Evolutionary conservation across 257 asterid genomes (phyloP).

Genomic region (Solanum verrucosum): DNA sequence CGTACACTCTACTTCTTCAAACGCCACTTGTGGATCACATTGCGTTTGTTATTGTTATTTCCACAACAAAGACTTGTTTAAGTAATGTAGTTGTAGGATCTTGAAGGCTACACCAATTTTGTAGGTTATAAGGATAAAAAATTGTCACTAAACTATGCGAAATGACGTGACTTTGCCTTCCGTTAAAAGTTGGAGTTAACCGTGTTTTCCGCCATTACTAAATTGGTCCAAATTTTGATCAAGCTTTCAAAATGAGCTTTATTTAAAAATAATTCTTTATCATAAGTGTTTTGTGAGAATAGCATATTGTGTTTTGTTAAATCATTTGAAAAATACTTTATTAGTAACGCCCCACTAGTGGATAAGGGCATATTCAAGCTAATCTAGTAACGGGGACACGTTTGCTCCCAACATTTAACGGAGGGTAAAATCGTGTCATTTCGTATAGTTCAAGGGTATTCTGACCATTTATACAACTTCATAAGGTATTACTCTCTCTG

Average conservation of each 20-base stretch:
- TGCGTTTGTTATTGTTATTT: background rate
- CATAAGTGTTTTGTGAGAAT: background rate
- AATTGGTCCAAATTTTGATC: background rate
- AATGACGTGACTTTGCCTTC: background rate
- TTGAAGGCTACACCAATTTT: background rate
- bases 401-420: background rate
- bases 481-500: background rate
- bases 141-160: background rate
- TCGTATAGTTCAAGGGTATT: background rate
- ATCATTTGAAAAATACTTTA: background rate
- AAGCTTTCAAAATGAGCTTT: background rate
- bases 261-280: fast-evolving
- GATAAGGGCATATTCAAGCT: background rate
- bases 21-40: fast-evolving
- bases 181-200: background rate
- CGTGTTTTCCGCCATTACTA: fast-evolving
- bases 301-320: background rate
- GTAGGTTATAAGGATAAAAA: background rate
- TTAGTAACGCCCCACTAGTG: background rate
- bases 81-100: background rate
- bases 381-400: background rate
- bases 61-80: background rate
- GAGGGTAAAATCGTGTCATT: background rate
- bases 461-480: background rate
- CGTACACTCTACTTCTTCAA: background rate